These are phyloP conservation scores for Mycena vitilis DNA, from an alignment of 768 basidiomycete genomes.

Conservation along the genomic window DNA sequence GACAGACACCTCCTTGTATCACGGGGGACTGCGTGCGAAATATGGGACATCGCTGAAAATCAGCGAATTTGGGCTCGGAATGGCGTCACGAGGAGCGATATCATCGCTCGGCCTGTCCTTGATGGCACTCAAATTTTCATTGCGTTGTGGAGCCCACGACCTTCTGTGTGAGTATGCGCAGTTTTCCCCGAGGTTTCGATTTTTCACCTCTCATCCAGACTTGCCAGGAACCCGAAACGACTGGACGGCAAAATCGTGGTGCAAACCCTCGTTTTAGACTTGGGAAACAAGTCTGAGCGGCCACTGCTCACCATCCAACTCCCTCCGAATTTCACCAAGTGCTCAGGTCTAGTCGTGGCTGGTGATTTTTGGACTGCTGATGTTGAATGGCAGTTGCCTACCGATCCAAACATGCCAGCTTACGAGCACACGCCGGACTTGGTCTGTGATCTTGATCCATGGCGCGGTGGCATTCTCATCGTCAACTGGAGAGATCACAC, in stretches of 20 bases:
- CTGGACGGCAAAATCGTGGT: slow-evolving; percentile 16
- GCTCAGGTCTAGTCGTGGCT: slow-evolving; percentile 15
- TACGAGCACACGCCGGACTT: no score
- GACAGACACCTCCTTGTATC: slow-evolving; percentile 18
- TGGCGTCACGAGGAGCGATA: slow-evolving; percentile 9
- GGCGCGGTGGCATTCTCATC: not conserved
- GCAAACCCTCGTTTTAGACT: slow-evolving; percentile 5
- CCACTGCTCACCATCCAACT: slow-evolving; percentile 16
- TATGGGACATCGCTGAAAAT: slow-evolving; percentile 23
- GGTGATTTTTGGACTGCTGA: slow-evolving; percentile 19
- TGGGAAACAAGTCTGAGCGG: slow-evolving; percentile 15
- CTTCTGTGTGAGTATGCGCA: slow-evolving; percentile 10
- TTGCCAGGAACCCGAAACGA: slow-evolving; percentile 5
- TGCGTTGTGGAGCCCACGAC: slow-evolving; percentile 10
- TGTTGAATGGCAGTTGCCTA: not conserved
- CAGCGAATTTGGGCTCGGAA: slow-evolving; percentile 22
- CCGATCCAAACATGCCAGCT: no score
- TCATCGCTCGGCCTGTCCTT: slow-evolving; percentile 11
- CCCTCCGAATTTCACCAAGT: slow-evolving; percentile 9
- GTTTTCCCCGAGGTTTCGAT: not conserved
- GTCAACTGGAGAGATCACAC: slow-evolving; percentile 2
- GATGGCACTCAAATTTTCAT: slow-evolving; percentile 17
- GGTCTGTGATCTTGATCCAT: not conserved
- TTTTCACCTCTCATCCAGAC: slow-evolving; percentile 6
- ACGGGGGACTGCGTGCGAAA: slow-evolving; percentile 25